Evolutionary conservation across 495 filamentous ascomycete genomes (phyloP).

Genomic region (Penicillium turbatum): DNA sequence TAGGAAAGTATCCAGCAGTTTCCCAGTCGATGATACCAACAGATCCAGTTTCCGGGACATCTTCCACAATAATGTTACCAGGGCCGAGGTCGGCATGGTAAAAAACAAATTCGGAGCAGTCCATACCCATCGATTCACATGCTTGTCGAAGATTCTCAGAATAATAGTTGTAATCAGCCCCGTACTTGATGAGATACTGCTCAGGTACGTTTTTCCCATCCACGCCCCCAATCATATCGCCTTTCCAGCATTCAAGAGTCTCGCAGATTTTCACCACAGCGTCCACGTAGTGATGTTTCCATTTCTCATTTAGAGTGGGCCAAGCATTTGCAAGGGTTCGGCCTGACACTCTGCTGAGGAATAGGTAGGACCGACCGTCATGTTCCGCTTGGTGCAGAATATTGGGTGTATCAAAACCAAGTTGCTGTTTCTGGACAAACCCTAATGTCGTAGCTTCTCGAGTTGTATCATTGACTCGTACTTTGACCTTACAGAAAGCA

Average conservation of each 20-base stretch:
- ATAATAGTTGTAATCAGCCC: not conserved
- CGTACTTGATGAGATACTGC: not conserved
- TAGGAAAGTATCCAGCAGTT: not conserved
- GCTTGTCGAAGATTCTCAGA: not conserved
- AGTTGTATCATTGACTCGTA: not conserved
- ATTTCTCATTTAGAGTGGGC: conserved; percentile 2
- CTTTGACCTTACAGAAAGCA: conserved; percentile 4
- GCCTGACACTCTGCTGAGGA: not conserved
- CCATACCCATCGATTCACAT: not conserved
- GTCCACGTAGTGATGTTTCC: conserved; percentile 2
- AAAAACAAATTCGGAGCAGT: conserved; percentile 3
- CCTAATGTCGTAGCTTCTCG: conserved; percentile 2
- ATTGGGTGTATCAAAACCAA: not conserved
- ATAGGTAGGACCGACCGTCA: not conserved
- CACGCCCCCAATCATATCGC: not conserved
- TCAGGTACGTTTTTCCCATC: not conserved
- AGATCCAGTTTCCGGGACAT: conserved; percentile 1
- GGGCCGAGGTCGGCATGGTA: conserved; percentile 1
- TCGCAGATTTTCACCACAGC: not conserved
- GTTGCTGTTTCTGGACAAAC: conserved; percentile 7
- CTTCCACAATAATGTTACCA: conserved; percentile 1
- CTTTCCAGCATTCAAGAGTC: not conserved
- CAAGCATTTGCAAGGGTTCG: not conserved
- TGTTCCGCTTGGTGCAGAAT: not conserved
- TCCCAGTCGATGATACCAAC: conserved; percentile 3